phyloP scores from a whole-genome alignment of 192 early-diverging fungal genomes.

The Rhizoclosmatium globosum region DNA sequence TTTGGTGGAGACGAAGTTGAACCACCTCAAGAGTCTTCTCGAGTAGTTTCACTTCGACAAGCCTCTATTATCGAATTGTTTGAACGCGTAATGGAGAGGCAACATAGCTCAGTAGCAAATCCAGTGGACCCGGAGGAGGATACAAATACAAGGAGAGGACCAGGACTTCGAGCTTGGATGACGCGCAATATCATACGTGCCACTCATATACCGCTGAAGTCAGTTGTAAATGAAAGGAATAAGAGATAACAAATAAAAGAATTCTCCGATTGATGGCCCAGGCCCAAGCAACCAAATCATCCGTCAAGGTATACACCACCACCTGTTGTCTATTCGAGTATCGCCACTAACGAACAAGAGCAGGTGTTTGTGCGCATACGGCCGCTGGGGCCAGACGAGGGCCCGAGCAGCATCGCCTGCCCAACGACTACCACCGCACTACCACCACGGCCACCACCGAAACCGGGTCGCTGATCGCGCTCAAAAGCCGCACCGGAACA shows the following conservation, averaged over 20 bases:
- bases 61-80: constrained; percentile 17
- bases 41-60: neutral
- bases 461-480: too few relatives aligned
- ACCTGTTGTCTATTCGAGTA: neutral
- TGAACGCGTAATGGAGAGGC: neutral
- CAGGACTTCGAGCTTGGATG: constrained; percentile 11
- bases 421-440: too few relatives aligned
- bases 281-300: neutral
- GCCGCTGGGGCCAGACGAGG: constrained; percentile 36
- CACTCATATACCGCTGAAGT: neutral
- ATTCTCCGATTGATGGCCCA: neutral
- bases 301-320: neutral
- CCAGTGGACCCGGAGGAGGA: constrained; percentile 6
- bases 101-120: neutral
- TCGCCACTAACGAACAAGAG: neutral
- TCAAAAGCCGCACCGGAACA: neutral
- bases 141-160: neutral
- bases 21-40: too few relatives aligned
- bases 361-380: constrained; percentile 52
- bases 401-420: too few relatives aligned
- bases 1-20: too few relatives aligned
- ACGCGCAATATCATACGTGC: neutral
- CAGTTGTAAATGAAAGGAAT: neutral
- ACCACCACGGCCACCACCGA: neutral
- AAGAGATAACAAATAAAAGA: neutral